Evolutionary conservation across 1,284 basidiomycete species (phyloP).

Genomic region (Cerrena zonata): DNA sequence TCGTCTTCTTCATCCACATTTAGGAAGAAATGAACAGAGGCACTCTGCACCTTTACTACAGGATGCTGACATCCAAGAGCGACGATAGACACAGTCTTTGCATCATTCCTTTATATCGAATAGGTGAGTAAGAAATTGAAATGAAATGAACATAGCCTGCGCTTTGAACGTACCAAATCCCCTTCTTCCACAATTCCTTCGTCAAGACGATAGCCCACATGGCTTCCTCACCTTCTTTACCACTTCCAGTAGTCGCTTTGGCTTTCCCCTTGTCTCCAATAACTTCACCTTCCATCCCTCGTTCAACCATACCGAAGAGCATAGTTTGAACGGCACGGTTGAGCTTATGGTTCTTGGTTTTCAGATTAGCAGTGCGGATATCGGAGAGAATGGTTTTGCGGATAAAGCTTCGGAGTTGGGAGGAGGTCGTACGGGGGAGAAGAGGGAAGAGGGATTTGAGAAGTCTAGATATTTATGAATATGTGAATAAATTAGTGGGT

Average conservation of each 20-base stretch:
- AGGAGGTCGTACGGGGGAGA: conserved; percentile 84
- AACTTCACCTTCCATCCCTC: conserved; percentile 78
- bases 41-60: conserved; percentile 89
- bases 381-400: conserved; percentile 96
- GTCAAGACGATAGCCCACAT: conserved; percentile 97
- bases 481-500: background rate
- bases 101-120: conserved; percentile 63
- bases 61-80: conserved; percentile 92
- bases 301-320: conserved; percentile 93
- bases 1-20: conserved; percentile 63
- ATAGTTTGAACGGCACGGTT: conserved; percentile 95
- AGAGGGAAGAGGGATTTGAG: conserved; percentile 90
- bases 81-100: conserved; percentile 90
- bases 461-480: too few species aligned
- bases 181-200: conserved; percentile 91
- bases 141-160: background rate
- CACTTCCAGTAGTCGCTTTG: conserved; percentile 38
- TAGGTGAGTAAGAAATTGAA: background rate
- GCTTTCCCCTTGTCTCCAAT: conserved; percentile 76
- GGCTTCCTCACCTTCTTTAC: conserved; percentile 72
- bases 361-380: conserved; percentile 86
- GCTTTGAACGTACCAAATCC: conserved; percentile 78
- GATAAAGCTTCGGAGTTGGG: conserved; percentile 78
- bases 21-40: conserved; percentile 96
- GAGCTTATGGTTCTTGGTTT: conserved; percentile 89